Conservation (phyloP, 345 rosid genomes). For the Hypericum perforatum region DNA sequence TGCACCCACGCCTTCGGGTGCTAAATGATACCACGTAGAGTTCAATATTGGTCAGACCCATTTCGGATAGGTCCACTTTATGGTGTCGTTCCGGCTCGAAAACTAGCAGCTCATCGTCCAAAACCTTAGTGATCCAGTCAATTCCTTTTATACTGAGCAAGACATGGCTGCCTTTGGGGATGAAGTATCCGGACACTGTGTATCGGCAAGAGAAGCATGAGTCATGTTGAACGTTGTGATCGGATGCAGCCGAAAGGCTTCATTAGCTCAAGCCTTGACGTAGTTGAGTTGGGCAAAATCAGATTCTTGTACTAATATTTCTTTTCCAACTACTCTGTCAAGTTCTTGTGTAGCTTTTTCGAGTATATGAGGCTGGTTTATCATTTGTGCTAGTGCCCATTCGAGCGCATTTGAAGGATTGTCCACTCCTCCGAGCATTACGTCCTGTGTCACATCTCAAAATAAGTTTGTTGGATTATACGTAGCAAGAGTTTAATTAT, state of each 20-base stretch:
- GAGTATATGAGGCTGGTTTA: slow-evolving; percentile 32
- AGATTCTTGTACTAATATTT: slow-evolving; percentile 39
- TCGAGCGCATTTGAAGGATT: no score
- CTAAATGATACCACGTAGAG: slow-evolving; percentile 34
- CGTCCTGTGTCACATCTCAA: no score
- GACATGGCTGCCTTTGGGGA: slow-evolving; percentile 45
- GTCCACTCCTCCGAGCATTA: no score
- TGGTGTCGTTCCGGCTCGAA: slow-evolving; percentile 43
- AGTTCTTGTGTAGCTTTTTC: slow-evolving; percentile 33
- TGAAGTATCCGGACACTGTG: slow-evolving; percentile 32
- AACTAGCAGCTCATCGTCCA: slow-evolving; percentile 30
- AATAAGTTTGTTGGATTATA: no score
- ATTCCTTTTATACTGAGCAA: slow-evolving; percentile 32
- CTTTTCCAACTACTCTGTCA: slow-evolving; percentile 37
- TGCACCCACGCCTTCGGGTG: slow-evolving; percentile 39
- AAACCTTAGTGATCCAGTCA: slow-evolving; percentile 36
- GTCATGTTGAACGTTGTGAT: slow-evolving; percentile 34
- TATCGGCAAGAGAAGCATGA: slow-evolving; percentile 24
- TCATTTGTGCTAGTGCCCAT: no score
- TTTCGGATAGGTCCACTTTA: not conserved
- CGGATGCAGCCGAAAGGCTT: slow-evolving; percentile 46
- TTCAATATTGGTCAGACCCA: slow-evolving; percentile 22
- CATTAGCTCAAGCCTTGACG: slow-evolving; percentile 41
- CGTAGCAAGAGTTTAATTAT: no score
- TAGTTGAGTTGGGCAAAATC: slow-evolving; percentile 35